Base-by-base conservation (phyloP, 768 basidiomycete species). In the Suillus americanus region DNA sequence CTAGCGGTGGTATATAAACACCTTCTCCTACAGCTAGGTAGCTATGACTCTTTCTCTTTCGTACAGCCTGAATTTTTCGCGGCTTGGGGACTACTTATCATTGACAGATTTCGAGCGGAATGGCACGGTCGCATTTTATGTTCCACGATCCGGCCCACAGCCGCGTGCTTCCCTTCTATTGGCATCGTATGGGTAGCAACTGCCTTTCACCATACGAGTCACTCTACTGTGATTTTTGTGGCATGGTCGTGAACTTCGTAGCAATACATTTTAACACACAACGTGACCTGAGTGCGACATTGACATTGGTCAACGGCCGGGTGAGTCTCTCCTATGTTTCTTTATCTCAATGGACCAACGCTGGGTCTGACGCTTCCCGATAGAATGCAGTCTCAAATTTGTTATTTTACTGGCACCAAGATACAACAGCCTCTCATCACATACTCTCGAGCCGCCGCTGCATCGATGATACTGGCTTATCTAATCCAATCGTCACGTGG, bases 401-500 rank as follows among this genome's bases (percentile, higher is more conserved):
- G 2, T 54, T 12, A 3, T 7, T n/a, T 5, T 10, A 20, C 30
- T 8, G 53, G 10, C 18, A 30, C 9, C 18, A 20, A 53, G 46
- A 23, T 48, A 12, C 9, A 53, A 10, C 46, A 13, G 6, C 25
- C 6, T 14, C 28, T 30, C 51, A 38, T 37, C 35, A 23, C 54
- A 35, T 33, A 55, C 14, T 18, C n/a, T 55, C 54, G n/a, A 37
- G 10, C 18, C 53, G 41, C 41, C n/a, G n/a, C n/a, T n/a, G n/a
- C n/a, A n/a, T n/a, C n/a, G n/a, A n/a, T n/a, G n/a, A n/a, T n/a
- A n/a, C n/a, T n/a, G n/a, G 9, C 56, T 59, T 18, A 57, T 57
- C 56, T 57, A 57, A 59, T 59, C 56, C 20, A 59, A 28, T 59
- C 38, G 56, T 23, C 23, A 40, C 56, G 56, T 53, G 35, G 35